Percentiles rank a stretch among this genome's conserved stretches.
These are phyloP conservation scores for Bisporella sp. DNA, from an alignment of 2,329 filamentous ascomycete species.

Conservation along the genomic window DNA sequence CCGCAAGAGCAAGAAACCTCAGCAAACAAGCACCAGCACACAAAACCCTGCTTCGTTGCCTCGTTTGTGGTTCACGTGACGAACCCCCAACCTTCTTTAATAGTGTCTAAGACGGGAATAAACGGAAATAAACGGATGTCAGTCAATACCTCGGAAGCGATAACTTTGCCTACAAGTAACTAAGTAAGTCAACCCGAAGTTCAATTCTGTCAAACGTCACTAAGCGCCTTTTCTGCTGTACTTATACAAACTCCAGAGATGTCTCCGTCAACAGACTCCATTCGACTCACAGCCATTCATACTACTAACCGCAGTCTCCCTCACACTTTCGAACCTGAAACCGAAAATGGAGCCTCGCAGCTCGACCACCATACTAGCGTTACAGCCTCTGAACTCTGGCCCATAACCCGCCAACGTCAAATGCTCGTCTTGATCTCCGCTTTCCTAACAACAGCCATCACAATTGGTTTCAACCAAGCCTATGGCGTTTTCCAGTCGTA, in stretches of 20 bases:
- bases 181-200: background rate
- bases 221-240: background rate
- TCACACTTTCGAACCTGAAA: too few species aligned
- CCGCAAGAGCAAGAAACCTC: too few species aligned
- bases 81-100: too few species aligned
- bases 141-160: background rate
- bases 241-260: background rate
- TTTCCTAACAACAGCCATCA: conserved; percentile 38
- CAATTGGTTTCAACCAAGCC: conserved; percentile 42
- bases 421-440: conserved; percentile 35
- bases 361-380: background rate
- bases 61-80: too few species aligned
- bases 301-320: background rate
- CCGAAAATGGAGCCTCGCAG: background rate
- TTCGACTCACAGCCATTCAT: background rate
- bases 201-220: too few species aligned
- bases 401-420: conserved; percentile 30
- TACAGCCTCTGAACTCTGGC: conserved; percentile 11
- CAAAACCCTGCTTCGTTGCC: too few species aligned
- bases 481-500: conserved; percentile 44
- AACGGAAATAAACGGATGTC: conserved; percentile 4
- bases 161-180: background rate
- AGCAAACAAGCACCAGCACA: too few species aligned
- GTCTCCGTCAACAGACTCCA: background rate
- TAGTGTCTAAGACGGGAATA: background rate